Evolutionary conservation across 2,329 filamentous ascomycete genomes (phyloP).

Genomic region (Corynespora cassiicola): DNA sequence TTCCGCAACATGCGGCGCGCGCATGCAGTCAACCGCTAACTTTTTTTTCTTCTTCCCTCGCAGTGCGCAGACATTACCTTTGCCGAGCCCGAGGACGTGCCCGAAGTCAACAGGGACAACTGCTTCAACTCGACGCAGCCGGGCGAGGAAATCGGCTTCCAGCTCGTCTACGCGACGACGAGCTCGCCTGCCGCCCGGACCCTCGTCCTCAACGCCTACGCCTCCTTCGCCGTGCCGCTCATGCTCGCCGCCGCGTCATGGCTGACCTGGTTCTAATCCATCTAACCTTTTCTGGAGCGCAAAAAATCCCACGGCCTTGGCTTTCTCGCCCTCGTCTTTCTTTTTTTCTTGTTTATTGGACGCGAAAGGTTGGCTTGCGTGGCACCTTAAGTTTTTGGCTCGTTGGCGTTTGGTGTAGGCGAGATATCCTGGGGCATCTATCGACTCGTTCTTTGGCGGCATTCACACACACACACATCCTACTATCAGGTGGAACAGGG

Average conservation of each 20-base stretch:
- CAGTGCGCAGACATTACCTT: conserved; percentile 98
- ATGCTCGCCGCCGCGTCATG: conserved; percentile 33
- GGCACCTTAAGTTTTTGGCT: no score
- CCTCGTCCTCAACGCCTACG: conserved; percentile 30
- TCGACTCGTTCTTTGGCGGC: no score
- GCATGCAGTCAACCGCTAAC: no score
- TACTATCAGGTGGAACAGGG: no score
- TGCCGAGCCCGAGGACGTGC: conserved; percentile 77
- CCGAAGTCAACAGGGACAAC: conserved; percentile 77
- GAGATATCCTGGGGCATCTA: no score
- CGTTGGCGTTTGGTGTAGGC: no score
- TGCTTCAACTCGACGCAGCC: conserved; percentile 80
- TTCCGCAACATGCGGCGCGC: no score
- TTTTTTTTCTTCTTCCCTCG: conserved; percentile 3
- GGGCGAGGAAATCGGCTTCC: conserved; percentile 66
- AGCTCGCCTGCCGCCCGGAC: conserved; percentile 36
- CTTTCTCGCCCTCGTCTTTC: no score
- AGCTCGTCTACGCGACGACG: conserved; percentile 72
- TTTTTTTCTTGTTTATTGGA: no score
- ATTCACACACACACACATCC: no score
- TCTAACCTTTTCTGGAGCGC: not conserved
- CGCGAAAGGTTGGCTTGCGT: no score
- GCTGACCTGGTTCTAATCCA: conserved; percentile 30
- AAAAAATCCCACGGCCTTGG: no score
- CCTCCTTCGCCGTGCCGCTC: conserved; percentile 34